Conservation (phyloP, 2,329 filamentous ascomycete species). For the Calonectria naviculata region DNA sequence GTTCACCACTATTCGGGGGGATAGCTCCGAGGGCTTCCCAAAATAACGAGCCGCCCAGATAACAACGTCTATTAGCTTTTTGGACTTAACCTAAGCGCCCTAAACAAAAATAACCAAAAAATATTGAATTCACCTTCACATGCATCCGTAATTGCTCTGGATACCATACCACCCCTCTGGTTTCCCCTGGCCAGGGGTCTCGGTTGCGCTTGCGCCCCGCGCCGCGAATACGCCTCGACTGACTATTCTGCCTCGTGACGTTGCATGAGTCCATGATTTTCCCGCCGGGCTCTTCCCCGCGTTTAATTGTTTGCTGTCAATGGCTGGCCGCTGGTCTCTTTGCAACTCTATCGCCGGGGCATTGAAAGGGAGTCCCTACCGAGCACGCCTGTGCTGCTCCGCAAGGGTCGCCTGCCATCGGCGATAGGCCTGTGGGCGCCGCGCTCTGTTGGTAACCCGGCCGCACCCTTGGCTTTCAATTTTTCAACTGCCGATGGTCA, state of each 20-base stretch:
- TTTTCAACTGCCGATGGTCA: slow-evolving; percentile 4
- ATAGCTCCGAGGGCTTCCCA: neutral
- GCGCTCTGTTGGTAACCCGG: neutral
- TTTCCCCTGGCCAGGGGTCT: neutral
- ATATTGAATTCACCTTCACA: neutral
- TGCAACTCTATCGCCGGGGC: neutral
- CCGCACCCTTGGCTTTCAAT: neutral
- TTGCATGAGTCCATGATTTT: neutral
- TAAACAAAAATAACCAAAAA: neutral
- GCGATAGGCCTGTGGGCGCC: neutral
- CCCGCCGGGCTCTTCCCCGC: neutral
- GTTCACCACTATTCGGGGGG: neutral
- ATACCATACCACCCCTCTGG: neutral
- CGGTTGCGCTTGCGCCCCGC: neutral
- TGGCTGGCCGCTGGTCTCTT: neutral
- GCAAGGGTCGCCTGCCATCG: neutral
- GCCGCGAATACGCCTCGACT: neutral
- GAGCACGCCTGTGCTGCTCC: neutral
- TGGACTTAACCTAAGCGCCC: neutral
- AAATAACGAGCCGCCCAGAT: neutral
- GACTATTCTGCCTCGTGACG: neutral
- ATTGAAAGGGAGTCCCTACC: neutral
- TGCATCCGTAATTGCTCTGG: neutral
- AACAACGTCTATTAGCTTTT: neutral
- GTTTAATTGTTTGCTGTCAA: neutral